Evolutionary conservation across 306 rosid genomes (phyloP).

Genomic region (Rosa chinensis): DNA sequence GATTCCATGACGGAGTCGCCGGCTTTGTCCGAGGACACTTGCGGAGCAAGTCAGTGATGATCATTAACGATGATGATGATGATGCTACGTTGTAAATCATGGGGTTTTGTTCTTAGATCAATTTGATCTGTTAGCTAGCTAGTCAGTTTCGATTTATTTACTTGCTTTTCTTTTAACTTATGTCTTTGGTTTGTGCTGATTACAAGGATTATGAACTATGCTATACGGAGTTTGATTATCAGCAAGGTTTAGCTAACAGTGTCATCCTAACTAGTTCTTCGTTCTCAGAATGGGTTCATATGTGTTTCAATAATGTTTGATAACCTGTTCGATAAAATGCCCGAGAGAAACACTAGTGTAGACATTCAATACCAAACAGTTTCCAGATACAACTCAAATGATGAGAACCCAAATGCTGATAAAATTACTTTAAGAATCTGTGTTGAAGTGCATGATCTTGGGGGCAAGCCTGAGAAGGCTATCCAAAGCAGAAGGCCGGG

Average conservation of each 20-base stretch:
- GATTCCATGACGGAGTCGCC: conserved; percentile 60
- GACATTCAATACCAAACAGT: not conserved
- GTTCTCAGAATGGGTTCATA: not conserved
- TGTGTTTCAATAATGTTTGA: not conserved
- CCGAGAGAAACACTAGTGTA: no score
- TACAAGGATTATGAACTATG: not conserved
- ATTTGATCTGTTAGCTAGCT: not conserved
- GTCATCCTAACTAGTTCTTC: not conserved
- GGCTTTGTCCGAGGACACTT: conserved; percentile 58
- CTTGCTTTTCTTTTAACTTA: not conserved
- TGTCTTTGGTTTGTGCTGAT: not conserved
- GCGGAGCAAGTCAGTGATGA: conserved; percentile 42
- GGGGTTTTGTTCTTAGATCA: conserved; percentile 9
- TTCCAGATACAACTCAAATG: not conserved
- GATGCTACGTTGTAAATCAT: conserved; percentile 35
- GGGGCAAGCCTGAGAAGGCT: not conserved
- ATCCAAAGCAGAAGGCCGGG: conserved; percentile 15
- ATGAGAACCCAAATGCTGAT: not conserved
- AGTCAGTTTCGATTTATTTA: not conserved
- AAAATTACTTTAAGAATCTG: not conserved
- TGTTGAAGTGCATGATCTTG: not conserved
- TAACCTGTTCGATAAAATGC: not conserved
- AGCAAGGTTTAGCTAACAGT: not conserved
- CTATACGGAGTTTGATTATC: not conserved
- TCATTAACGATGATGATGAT: not conserved